Percentiles rank a stretch among this genome's conserved stretches.
Evolutionary conservation across 306 rosid genomes (phyloP).

Genomic region (Hippophae gyantsensis): DNA sequence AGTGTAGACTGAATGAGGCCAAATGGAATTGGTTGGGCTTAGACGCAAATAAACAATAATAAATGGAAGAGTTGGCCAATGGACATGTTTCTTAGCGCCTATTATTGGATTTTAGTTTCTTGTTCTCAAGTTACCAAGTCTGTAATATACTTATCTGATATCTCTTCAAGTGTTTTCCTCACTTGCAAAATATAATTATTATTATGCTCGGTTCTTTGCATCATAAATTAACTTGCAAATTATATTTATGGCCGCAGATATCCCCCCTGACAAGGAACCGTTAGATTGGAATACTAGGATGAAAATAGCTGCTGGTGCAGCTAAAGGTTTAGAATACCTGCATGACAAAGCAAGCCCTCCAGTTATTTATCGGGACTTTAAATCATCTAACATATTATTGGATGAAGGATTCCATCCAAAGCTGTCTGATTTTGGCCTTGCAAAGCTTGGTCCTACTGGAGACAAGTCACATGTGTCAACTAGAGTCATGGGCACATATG

Average conservation of each 20-base stretch:
- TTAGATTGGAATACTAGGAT: constrained; percentile 87
- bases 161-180: too few species aligned
- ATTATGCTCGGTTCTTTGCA: too few species aligned
- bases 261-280: constrained; percentile 70
- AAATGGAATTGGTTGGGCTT: too few species aligned
- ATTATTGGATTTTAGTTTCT: too few species aligned
- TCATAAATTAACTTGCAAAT: too few species aligned
- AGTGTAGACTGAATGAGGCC: too few species aligned
- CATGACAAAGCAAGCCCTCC: constrained; percentile 93
- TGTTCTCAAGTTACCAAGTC: too few species aligned
- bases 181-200: too few species aligned
- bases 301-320: constrained; percentile 90
- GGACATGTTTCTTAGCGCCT: too few species aligned
- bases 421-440: constrained; percentile 94
- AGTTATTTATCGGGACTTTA: constrained; percentile 83
- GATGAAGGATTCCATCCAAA: constrained; percentile 80
- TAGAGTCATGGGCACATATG: constrained; percentile 90
- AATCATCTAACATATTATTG: constrained; percentile 80
- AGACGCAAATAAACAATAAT: too few species aligned
- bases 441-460: constrained; percentile 89
- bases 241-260: constrained; percentile 25
- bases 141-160: too few species aligned
- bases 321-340: constrained; percentile 74
- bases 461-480: constrained; percentile 92
- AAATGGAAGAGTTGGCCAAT: too few species aligned